These are phyloP conservation scores for Cladobotryum protrusum DNA, from an alignment of 2,329 filamentous ascomycete genomes.

Conservation along the genomic window DNA sequence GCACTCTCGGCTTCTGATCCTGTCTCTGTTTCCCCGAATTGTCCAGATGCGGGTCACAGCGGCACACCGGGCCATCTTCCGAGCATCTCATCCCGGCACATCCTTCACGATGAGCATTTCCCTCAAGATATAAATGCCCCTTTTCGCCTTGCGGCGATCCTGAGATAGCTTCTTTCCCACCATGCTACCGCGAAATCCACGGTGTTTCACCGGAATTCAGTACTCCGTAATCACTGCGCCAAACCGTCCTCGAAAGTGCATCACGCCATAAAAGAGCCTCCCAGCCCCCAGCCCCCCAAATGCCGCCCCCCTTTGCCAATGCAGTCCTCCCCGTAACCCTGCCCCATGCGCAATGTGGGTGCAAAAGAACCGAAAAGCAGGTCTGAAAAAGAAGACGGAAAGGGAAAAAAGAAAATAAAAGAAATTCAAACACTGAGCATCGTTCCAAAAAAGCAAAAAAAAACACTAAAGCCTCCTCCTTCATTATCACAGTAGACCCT, in stretches of 20 bases:
- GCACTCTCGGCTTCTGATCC: not conserved
- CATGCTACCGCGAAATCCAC: slow-evolving; percentile 10
- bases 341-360: slow-evolving; percentile 7
- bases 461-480: slow-evolving; percentile 8
- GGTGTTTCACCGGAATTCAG: slow-evolving; percentile 12
- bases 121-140: slow-evolving; percentile 7
- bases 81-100: too few species aligned
- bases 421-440: not conserved
- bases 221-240: slow-evolving; percentile 14
- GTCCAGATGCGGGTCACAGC: too few species aligned
- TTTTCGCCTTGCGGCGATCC: slow-evolving; percentile 12
- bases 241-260: slow-evolving; percentile 12
- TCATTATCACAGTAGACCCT: slow-evolving; percentile 4
- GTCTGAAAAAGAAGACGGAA: slow-evolving; percentile 6
- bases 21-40: too few species aligned
- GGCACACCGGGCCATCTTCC: too few species aligned
- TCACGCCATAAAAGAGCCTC: slow-evolving; percentile 14
- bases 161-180: slow-evolving; percentile 12
- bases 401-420: slow-evolving; percentile 3
- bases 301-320: slow-evolving; percentile 10
- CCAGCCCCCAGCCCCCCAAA: slow-evolving; percentile 9
- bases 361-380: slow-evolving; percentile 9
- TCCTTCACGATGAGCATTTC: not conserved
- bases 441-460: slow-evolving; percentile 8
- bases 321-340: slow-evolving; percentile 9